Evolutionary conservation across 2,329 filamentous ascomycete genomes (phyloP).

Genomic region (Scedosporium minutisporum): DNA sequence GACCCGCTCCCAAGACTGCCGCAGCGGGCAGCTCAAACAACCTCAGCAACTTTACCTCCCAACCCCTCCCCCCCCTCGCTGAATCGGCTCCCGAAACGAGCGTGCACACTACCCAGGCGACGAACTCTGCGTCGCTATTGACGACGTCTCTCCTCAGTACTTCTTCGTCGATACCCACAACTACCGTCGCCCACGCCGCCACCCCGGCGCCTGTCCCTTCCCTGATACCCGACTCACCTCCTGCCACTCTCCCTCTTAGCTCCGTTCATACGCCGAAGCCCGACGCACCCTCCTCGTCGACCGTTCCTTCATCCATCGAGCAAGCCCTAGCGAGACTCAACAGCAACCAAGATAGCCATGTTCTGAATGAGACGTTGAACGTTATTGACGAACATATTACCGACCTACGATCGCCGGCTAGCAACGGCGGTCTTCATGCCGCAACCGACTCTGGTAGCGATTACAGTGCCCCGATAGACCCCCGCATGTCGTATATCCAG

Average conservation of each 20-base stretch:
- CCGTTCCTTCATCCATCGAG: constrained; percentile 22
- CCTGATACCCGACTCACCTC: constrained; percentile 15
- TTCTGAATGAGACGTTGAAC: constrained; percentile 88
- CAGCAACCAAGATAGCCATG: constrained; percentile 46
- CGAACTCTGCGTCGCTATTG: constrained; percentile 14
- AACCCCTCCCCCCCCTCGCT: constrained; percentile 20
- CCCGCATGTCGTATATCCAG: constrained; percentile 81
- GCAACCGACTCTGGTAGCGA: constrained; percentile 77
- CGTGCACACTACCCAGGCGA: constrained; percentile 7
- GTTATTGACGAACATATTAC: constrained; percentile 97
- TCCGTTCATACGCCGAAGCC: constrained; percentile 24
- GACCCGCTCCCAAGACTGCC: constrained; percentile 40
- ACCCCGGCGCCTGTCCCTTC: constrained; percentile 4
- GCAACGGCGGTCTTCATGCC: constrained; percentile 33
- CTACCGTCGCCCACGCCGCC: neutral
- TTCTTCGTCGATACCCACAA: constrained; percentile 1
- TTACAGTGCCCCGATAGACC: constrained; percentile 70
- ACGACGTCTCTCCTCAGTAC: constrained; percentile 7
- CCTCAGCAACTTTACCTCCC: constrained; percentile 12
- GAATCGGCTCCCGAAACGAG: constrained; percentile 20
- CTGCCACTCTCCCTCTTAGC: constrained; percentile 31
- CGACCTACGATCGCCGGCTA: constrained; percentile 55
- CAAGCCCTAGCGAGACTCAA: constrained; percentile 27
- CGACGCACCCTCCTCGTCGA: neutral
- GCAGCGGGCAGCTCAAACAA: constrained; percentile 15